Evolutionary conservation across 2,329 filamentous ascomycete genomes (phyloP).

Genomic region (Penicillium sp.): DNA sequence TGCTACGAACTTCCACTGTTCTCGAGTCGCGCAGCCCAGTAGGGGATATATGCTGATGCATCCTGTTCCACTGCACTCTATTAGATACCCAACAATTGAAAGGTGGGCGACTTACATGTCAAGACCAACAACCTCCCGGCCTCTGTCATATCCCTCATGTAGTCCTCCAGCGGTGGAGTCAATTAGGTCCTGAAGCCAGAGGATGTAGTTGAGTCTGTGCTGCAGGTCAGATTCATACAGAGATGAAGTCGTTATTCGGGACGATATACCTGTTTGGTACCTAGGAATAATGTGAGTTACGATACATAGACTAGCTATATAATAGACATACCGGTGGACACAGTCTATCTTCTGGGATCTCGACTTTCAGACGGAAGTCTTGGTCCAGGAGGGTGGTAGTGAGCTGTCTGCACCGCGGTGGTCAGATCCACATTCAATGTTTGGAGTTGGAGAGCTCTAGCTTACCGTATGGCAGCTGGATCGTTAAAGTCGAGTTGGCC

Average conservation of each 20-base stretch:
- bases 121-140: slow-evolving; percentile 62
- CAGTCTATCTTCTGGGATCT: slow-evolving; percentile 71
- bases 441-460: not conserved
- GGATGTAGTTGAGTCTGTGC: slow-evolving; percentile 75
- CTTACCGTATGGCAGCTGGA: slow-evolving; percentile 68
- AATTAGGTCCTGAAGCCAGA: slow-evolving; percentile 80
- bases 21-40: slow-evolving; percentile 65
- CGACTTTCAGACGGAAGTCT: slow-evolving; percentile 69
- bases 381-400: slow-evolving; percentile 72
- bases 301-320: not conserved
- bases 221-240: slow-evolving; percentile 12
- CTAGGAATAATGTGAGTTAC: slow-evolving; percentile 24
- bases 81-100: slow-evolving; percentile 11
- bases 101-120: slow-evolving; percentile 57
- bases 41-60: slow-evolving; percentile 90
- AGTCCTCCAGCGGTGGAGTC: slow-evolving; percentile 60
- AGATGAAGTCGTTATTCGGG: not conserved
- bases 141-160: slow-evolving; percentile 50
- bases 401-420: slow-evolving; percentile 50
- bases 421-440: slow-evolving; percentile 10
- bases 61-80: slow-evolving; percentile 64
- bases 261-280: slow-evolving; percentile 45
- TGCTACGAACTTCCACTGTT: slow-evolving; percentile 67
- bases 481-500: slow-evolving; percentile 75
- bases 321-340: slow-evolving; percentile 68